Evolutionary conservation across 1,284 basidiomycete genomes (phyloP), one percentile per base, ranked within the genome.

Genomic region (Mycena citricolor): DNA sequence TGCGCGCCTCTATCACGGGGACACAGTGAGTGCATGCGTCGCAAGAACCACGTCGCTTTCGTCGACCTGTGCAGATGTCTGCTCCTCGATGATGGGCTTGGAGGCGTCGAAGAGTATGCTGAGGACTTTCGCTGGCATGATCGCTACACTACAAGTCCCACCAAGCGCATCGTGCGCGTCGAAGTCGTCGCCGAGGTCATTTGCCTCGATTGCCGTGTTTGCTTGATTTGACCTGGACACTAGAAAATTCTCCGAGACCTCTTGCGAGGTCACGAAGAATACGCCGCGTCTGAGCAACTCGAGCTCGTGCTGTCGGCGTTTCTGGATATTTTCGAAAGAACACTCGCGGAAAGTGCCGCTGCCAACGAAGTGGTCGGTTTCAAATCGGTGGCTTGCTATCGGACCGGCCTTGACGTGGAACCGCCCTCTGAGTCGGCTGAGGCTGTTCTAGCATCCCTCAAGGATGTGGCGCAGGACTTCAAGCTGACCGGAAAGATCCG

Each of bases 371-470:
- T 87, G n/a, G 83, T 66, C 1, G 79, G 74, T 2, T 86, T 87
- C 72, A 89, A 89, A 61, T 85, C 83, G 8, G 73, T 88, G 35
- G 72, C 78, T 2, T 86, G 84, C 59, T 89, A 89, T 58, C 74
- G 86, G 39, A 83, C 83, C 0, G 86, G 86, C 4, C 66, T 89
- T 31, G 69, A 81, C 54, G 67, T 87, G 14, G 56, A 22, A 32
- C 60, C 4, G 33, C 41, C 12, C 30, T 54, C 19, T 12, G 30
- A 29, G 8, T 44, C 42, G 16, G 39, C 39, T 7, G 60, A 60
- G 17, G 61, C 61, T 14, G 57, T 69, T 22, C 40, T 62, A 25
- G 42, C 32, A 10, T 66, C 63, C 12, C 49, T 75, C 5, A 28
- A 52, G 31, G 58, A 59, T 22, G 55, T 66, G 24, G 57, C 62